A percentile compares a stretch with the other conserved stretches of the same genome.
Evolutionary conservation across 768 basidiomycete species (phyloP).

Genomic region (Candolleomyces efflorescens): DNA sequence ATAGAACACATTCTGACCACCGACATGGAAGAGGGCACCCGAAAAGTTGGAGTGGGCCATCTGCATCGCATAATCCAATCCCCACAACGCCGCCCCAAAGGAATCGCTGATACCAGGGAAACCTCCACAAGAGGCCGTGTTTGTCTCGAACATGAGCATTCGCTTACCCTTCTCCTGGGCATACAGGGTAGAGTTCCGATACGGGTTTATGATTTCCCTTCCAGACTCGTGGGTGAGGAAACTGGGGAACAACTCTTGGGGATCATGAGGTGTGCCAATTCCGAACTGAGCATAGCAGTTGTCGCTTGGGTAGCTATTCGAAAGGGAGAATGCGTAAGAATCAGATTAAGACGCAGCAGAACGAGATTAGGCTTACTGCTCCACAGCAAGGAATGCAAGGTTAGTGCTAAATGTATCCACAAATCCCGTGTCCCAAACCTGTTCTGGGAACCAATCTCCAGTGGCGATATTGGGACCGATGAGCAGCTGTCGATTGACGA

Average conservation of each 20-base stretch:
- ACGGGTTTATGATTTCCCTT: constrained; percentile 44
- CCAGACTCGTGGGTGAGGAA: constrained; percentile 62
- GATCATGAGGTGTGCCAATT: constrained; percentile 32
- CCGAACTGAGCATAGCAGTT: constrained; percentile 55
- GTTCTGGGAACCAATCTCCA: constrained; percentile 44
- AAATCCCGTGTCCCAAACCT: constrained; percentile 49
- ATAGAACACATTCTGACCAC: constrained; percentile 66
- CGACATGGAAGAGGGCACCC: constrained; percentile 52
- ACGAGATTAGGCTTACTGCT: constrained; percentile 39
- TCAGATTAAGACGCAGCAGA: neutral
- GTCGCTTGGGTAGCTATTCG: constrained; percentile 40
- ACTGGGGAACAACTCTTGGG: constrained; percentile 43
- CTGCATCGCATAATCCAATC: constrained; percentile 57
- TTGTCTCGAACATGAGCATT: constrained; percentile 69
- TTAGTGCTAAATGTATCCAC: constrained; percentile 36
- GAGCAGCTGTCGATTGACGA: constrained; percentile 37
- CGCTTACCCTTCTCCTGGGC: constrained; percentile 42
- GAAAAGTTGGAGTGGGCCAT: constrained; percentile 58
- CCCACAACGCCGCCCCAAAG: constrained; percentile 66
- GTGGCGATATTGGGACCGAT: constrained; percentile 63
- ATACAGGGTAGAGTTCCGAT: constrained; percentile 42
- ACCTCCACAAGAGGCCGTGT: constrained; percentile 66
- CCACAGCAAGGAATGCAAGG: constrained; percentile 46
- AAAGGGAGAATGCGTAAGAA: neutral
- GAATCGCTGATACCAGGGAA: constrained; percentile 59